Conservation (phyloP, 768 basidiomycete species). For the Podaxis sp. region DNA sequence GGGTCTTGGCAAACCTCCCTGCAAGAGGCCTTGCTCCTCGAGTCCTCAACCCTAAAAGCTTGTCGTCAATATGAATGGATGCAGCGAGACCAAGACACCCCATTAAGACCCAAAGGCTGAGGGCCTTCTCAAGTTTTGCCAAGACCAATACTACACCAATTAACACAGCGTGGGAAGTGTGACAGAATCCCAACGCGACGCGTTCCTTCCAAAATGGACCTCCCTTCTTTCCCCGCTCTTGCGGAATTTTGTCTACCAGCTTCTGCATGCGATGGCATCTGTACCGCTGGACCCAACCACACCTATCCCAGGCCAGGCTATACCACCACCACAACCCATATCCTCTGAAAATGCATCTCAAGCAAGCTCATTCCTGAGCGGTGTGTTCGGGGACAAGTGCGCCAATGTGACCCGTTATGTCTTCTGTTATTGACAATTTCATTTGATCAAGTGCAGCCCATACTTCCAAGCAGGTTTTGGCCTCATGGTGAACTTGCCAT, state of each 20-base stretch:
- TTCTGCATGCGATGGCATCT: not conserved
- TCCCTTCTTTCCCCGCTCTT: not conserved
- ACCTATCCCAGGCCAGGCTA: not conserved
- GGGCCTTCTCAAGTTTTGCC: constrained; percentile 30
- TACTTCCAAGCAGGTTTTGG: constrained; percentile 99
- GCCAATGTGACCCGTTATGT: constrained; percentile 25
- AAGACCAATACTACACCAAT: constrained; percentile 8
- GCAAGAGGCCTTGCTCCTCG: constrained; percentile 62
- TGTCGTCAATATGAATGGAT: constrained; percentile 5
- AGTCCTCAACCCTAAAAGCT: constrained; percentile 51
- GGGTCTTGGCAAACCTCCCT: constrained; percentile 47
- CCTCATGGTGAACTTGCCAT: constrained; percentile 67
- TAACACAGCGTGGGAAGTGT: constrained; percentile 12
- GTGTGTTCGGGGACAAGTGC: constrained; percentile 65
- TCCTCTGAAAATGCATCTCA: constrained; percentile 16
- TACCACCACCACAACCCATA: constrained; percentile 15
- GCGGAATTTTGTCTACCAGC: not conserved
- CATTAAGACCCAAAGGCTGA: constrained; percentile 49
- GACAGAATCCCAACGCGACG: constrained; percentile 16
- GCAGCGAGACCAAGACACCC: constrained; percentile 33
- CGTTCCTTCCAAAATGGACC: constrained; percentile 17
- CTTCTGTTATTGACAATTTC: constrained; percentile 11
- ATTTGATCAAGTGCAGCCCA: constrained; percentile 62
- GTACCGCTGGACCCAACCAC: not conserved
- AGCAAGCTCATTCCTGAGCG: constrained; percentile 29